Evolutionary conservation across 2,329 filamentous ascomycete genomes (phyloP).

Genomic region (Clonostachys sp.): DNA sequence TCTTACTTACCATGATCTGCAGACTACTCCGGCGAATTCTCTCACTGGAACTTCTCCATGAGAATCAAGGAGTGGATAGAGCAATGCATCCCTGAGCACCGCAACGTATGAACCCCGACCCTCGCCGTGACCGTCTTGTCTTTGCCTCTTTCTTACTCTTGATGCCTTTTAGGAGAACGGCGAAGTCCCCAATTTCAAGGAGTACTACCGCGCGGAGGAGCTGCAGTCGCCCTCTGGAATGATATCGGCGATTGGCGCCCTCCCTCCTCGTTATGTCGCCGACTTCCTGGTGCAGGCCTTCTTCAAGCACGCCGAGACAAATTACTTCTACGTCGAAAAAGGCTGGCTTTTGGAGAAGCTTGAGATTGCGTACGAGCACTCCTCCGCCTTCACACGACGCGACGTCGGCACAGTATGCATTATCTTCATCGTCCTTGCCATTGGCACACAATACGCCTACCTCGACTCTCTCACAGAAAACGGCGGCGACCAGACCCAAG

Average conservation of each 20-base stretch:
- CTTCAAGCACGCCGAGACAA: slow-evolving; percentile 40
- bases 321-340: slow-evolving; percentile 42
- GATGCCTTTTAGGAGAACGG: no score
- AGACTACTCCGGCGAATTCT: slow-evolving; percentile 49
- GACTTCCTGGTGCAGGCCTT: slow-evolving; percentile 40
- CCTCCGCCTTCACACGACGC: slow-evolving; percentile 25
- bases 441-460: slow-evolving; percentile 46
- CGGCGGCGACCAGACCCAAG: slow-evolving; percentile 7
- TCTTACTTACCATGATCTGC: slow-evolving; percentile 2
- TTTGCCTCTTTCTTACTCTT: no score
- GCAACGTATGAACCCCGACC: slow-evolving; percentile 16
- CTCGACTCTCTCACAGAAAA: slow-evolving; percentile 25
- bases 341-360: slow-evolving; percentile 34
- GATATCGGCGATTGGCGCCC: slow-evolving; percentile 25
- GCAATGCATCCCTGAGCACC: slow-evolving; percentile 22
- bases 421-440: slow-evolving; percentile 40
- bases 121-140: slow-evolving; percentile 1
- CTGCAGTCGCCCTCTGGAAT: slow-evolving; percentile 33
- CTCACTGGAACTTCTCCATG: slow-evolving; percentile 49
- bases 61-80: slow-evolving; percentile 42
- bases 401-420: slow-evolving; percentile 38
- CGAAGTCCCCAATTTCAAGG: slow-evolving; percentile 19
- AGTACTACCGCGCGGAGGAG: slow-evolving; percentile 40
- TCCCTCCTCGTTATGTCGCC: slow-evolving; percentile 40
- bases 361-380: slow-evolving; percentile 31